Base-by-base conservation (phyloP, 1,139 yeast genomes). In the Hyphopichia buzzinii region DNA sequence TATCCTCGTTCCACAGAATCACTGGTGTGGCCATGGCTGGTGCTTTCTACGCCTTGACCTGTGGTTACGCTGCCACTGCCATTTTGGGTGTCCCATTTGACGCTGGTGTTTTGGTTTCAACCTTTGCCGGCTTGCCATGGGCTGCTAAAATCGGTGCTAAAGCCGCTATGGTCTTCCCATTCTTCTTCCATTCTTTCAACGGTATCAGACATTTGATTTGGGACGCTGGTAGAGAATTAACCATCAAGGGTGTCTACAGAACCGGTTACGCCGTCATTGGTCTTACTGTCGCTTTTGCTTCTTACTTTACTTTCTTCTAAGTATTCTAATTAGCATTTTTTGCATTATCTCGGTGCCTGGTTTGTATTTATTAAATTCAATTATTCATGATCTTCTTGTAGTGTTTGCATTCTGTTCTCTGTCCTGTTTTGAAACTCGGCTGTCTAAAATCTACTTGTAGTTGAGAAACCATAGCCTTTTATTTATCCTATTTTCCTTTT, bases 141-240 rank as follows among this genome's bases (percentile, higher is more conserved):
- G 69, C 69, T 41, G 69, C 72, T 32, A 86, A 89, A 66, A 52
- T 78, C 42, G 72, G 73, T 27, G 64, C 79, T 41, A 92, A 92
- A 71, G 81, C 84, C 34, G 54, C 77, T 28, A 79, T 84, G 54
- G 80, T 95, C 4, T 77, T 78, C 67, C 92, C 97, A 48, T 89
- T 92, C 63, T 85, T 85, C 31, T 89, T 77, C 82, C 98, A 92
- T 64, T 58, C 75, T 35, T 77, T 73, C 60, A 89, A 90, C 62
- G 97, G 97, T 52, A 46, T 90, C 44, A 86, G 98, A 77, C 98
- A 92, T 63, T 70, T 90, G 66, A 57, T 87, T 40, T 92, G 97
- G 97, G 97, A 92, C 62, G 61, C 80, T 38, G 95, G 95, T 57
- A 72, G 68, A 50, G 87, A 84, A 62, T 77, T 90, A 60, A 75